Conservation (phyloP, 176 grass and related monocot genomes). For the Paspalum vaginatum region DNA sequence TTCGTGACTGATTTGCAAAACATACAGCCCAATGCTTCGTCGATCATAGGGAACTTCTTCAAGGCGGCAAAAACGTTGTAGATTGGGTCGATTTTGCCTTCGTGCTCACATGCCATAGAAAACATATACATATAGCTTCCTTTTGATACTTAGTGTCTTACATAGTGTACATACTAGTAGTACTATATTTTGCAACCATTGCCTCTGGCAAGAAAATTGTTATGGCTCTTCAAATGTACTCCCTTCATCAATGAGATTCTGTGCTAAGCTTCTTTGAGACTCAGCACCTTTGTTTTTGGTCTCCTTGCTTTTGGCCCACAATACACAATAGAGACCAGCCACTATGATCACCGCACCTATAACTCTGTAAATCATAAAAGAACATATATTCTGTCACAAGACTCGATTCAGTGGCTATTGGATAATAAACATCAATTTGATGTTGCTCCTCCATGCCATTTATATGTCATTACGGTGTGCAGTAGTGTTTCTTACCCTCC, state of each 20-base stretch:
- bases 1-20: too few relatives aligned
- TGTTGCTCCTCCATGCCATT: background rate
- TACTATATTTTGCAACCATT: background rate
- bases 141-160: too few relatives aligned
- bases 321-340: background rate
- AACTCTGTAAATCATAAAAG: background rate
- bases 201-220: background rate
- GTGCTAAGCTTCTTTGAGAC: background rate
- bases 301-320: conserved; percentile 21
- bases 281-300: background rate
- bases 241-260: background rate
- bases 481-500: conserved; percentile 50
- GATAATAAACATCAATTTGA: background rate
- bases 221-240: background rate
- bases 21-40: too few relatives aligned
- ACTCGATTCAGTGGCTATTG: background rate
- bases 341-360: conserved; percentile 8
- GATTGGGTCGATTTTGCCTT: too few relatives aligned
- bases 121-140: too few relatives aligned
- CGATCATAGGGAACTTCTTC: too few relatives aligned
- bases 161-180: too few relatives aligned
- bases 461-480: background rate
- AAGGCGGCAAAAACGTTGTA: too few relatives aligned
- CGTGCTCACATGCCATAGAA: too few relatives aligned
- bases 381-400: background rate